These are phyloP conservation scores for Camelina neglecta DNA, from an alignment of 345 rosid species.

Conservation along the genomic window DNA sequence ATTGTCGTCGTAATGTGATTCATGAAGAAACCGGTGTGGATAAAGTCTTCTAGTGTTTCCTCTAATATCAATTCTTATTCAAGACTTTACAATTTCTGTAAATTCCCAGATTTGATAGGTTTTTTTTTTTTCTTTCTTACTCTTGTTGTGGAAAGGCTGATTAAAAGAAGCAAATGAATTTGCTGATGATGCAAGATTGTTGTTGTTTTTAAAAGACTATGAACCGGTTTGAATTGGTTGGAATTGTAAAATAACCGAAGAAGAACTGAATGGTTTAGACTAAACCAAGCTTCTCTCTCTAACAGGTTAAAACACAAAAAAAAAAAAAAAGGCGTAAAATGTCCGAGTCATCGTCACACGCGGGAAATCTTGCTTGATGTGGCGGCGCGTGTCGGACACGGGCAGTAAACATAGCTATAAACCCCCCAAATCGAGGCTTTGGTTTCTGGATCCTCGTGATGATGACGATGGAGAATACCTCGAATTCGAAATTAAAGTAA, in stretches of 20 bases:
- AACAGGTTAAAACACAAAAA: no score
- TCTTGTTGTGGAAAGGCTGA: background rate
- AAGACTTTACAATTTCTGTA: background rate
- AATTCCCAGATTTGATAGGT: constrained; percentile 5
- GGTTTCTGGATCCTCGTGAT: constrained; percentile 5
- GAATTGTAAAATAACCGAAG: background rate
- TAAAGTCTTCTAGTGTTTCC: background rate
- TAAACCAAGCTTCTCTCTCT: constrained; percentile 3
- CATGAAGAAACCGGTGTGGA: constrained; percentile 10
- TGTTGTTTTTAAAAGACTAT: background rate
- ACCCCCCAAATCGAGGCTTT: background rate
- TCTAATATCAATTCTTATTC: background rate
- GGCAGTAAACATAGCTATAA: constrained; percentile 16
- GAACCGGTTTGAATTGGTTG: constrained; percentile 23
- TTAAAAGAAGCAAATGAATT: constrained; percentile 11
- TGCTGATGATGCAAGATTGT: constrained; percentile 15
- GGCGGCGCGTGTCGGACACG: constrained; percentile 30
- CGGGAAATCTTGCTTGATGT: constrained; percentile 34
- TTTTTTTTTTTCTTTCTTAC: background rate
- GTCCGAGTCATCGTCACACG: constrained; percentile 19
- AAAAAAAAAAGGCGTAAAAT: background rate
- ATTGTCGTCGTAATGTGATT: background rate
- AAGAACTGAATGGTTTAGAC: background rate
- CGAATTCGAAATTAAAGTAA: background rate
- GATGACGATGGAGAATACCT: background rate